These are phyloP conservation scores for Rhizophora mangle DNA, from an alignment of 345 rosid genomes.

Conservation along the genomic window DNA sequence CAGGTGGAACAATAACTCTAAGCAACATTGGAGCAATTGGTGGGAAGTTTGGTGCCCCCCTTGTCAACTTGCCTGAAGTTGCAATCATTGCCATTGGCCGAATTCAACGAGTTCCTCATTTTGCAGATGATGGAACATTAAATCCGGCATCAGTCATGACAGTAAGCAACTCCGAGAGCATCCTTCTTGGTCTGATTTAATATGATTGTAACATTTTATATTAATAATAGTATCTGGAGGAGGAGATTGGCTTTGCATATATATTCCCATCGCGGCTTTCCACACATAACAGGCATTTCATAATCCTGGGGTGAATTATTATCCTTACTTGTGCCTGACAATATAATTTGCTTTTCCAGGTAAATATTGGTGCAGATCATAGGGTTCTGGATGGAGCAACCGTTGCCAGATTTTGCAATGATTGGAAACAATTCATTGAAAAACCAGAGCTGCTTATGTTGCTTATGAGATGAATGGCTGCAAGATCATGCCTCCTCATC, in stretches of 20 bases:
- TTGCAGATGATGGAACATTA: constrained; percentile 56
- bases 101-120: constrained; percentile 72
- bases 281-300: too few relatives aligned
- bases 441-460: background rate
- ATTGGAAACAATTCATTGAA: constrained; percentile 5
- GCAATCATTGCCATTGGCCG: constrained; percentile 84
- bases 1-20: constrained; percentile 85
- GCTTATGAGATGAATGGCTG: background rate
- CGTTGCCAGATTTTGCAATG: constrained; percentile 1
- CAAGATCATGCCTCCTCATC: too few relatives aligned
- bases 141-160: constrained; percentile 72
- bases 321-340: background rate
- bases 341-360: background rate
- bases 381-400: constrained; percentile 2
- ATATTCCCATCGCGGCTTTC: too few relatives aligned
- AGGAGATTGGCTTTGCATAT: too few relatives aligned
- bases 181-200: background rate
- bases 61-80: constrained; percentile 88
- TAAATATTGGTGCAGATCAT: constrained; percentile 1
- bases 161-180: constrained; percentile 38
- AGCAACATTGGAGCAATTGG: constrained; percentile 94
- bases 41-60: constrained; percentile 87
- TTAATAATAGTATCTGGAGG: too few relatives aligned
- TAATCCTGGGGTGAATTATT: too few relatives aligned
- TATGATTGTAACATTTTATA: background rate